Evolutionary conservation across 2,329 filamentous ascomycete genomes (phyloP), one percentile per base, ranked within the genome.

Genomic region (Venturiaceae sp.): DNA sequence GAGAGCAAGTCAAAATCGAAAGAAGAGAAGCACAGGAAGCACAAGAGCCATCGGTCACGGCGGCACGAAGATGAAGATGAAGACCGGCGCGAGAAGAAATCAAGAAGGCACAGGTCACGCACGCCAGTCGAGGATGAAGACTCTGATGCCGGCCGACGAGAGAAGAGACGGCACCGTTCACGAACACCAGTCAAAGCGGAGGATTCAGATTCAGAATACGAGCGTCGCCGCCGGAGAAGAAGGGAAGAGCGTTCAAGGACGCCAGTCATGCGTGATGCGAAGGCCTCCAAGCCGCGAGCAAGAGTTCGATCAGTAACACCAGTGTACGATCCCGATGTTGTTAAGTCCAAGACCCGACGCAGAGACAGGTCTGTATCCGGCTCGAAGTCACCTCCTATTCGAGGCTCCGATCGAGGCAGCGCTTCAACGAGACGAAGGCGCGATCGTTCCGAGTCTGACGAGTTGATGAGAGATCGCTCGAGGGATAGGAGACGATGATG

Each of bases 31-130:
- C 36, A 39, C n/a, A 36, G 52, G 32, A 34, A 37, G 28, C 52
- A 53, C 23, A 53, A 53, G 32, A 53, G 52, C 19, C 30, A 53
- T n/a, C 52, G 52, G 21, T 53, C 52, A 37, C 52, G 32, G 8
- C 33, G 52, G 32, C 52, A 53, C 21, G 52, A 36, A 8, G 50
- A 53, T 13, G 30, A 23, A 36, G 52, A 53, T 36, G 8, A 6
- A 23, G 52, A 53, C 23, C 33, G 32, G 11, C n/a, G 52, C 14
- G 52, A 53, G 13, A 34, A 37, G 52, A 50, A 9, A 6, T 50
- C 44, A 16, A 26, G 32, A 37, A 36, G 16, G 21, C 52, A 53
- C 34, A 53, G 34, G 30, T 37, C 30, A 53, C 52, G 52, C 4
- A 34, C 52, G 19, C 28, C 30, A 36, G 33, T 21, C 3, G 21